Percentiles rank a stretch among this genome's conserved stretches.
phyloP scores from a whole-genome alignment of 148 eudicot genomes.

The Cornus kousa region DNA sequence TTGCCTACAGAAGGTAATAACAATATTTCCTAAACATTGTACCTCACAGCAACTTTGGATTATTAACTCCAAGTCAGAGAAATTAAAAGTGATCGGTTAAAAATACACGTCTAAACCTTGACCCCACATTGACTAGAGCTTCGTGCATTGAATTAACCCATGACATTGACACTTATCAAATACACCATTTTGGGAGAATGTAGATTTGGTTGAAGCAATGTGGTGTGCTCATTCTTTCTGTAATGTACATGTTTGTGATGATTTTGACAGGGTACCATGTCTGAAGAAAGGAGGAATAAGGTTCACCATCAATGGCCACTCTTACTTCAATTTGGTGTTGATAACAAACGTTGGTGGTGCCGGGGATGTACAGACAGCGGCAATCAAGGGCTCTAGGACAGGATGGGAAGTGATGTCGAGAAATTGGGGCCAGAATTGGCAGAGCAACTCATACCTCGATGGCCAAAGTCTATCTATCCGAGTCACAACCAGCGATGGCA shows the following conservation, averaged over 20 bases:
- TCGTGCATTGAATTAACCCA: too few relatives aligned
- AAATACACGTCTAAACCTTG: too few relatives aligned
- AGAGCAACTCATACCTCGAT: slow-evolving; percentile 36
- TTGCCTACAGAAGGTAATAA: slow-evolving; percentile 35
- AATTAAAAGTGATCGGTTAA: too few relatives aligned
- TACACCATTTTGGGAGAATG: too few relatives aligned
- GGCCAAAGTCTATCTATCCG: slow-evolving; percentile 39
- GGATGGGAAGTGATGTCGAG: slow-evolving; percentile 45
- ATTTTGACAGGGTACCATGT: slow-evolving; percentile 37
- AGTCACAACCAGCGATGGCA: slow-evolving; percentile 37
- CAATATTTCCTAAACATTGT: too few relatives aligned
- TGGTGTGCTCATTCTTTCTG: neutral
- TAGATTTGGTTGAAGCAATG: too few relatives aligned
- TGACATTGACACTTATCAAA: too few relatives aligned
- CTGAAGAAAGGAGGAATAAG: slow-evolving; percentile 49
- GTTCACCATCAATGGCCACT: slow-evolving; percentile 50
- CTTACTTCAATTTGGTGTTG: slow-evolving; percentile 48
- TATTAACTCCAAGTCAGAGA: too few relatives aligned
- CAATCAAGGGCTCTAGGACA: slow-evolving; percentile 35
- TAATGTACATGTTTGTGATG: neutral
- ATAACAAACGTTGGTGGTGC: slow-evolving; percentile 49
- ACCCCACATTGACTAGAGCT: too few relatives aligned
- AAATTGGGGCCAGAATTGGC: slow-evolving; percentile 61
- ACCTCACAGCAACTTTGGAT: too few relatives aligned
- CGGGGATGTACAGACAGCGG: slow-evolving; percentile 37